Conservation (phyloP, 768 basidiomycete genomes). For the Lenzites betulinus region DNA sequence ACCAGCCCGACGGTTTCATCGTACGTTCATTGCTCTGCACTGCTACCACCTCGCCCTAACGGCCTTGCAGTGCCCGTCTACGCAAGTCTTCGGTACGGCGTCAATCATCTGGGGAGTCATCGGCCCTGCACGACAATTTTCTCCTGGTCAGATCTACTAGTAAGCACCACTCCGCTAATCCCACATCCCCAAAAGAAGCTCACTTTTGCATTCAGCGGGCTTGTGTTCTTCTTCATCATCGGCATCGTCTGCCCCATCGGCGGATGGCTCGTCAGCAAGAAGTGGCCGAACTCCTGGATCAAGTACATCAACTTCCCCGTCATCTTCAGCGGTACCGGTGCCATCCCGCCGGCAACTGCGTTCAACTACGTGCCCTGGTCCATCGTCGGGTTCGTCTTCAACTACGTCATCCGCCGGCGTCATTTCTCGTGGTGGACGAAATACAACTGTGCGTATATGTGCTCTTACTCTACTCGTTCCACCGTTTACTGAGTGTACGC, state of each 20-base stretch:
- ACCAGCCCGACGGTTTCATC: slow-evolving; percentile 64
- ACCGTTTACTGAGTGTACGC: no score
- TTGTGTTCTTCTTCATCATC: slow-evolving; percentile 48
- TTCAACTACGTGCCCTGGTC: slow-evolving; percentile 43
- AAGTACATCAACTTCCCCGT: slow-evolving; percentile 43
- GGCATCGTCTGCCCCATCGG: slow-evolving; percentile 42
- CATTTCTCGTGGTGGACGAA: slow-evolving; percentile 43
- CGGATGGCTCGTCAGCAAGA: slow-evolving; percentile 48
- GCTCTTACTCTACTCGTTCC: neutral
- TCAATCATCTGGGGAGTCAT: slow-evolving; percentile 50
- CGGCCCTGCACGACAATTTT: slow-evolving; percentile 41
- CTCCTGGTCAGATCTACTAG: slow-evolving; percentile 39
- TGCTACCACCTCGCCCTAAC: slow-evolving; percentile 4
- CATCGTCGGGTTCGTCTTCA: slow-evolving; percentile 40
- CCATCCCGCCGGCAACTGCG: slow-evolving; percentile 45
- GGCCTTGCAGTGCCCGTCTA: slow-evolving; percentile 53
- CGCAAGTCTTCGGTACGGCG: slow-evolving; percentile 59
- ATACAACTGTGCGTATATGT: slow-evolving; percentile 35
- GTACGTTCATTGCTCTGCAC: slow-evolving; percentile 13
- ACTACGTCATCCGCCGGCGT: slow-evolving; percentile 40
- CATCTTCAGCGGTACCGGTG: slow-evolving; percentile 42
- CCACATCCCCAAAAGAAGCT: neutral
- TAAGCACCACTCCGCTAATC: slow-evolving; percentile 1
- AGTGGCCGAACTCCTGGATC: slow-evolving; percentile 60
- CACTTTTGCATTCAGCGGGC: slow-evolving; percentile 20